phyloP scores from a whole-genome alignment of 2,329 filamentous ascomycete species.

The Leptographium wingfieldii region DNA sequence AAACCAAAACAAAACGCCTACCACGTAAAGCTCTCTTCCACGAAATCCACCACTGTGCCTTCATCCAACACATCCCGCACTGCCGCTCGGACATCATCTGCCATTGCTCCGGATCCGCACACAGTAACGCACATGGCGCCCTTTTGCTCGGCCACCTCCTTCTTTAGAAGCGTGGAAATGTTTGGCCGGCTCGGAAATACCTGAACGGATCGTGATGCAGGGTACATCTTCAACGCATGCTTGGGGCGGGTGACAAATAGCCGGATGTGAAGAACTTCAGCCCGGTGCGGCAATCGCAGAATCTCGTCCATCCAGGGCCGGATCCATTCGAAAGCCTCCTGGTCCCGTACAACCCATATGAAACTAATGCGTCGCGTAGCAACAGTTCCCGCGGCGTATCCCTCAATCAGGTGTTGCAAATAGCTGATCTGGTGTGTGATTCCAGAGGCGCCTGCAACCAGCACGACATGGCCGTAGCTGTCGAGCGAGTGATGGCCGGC shows the following conservation, averaged over 20 bases:
- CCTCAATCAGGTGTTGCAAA: conserved; percentile 61
- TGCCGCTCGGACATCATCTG: conserved; percentile 61
- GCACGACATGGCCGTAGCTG: conserved; percentile 82
- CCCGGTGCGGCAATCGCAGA: conserved; percentile 64
- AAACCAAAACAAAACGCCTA: conserved; percentile 15
- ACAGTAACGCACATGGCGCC: conserved; percentile 83
- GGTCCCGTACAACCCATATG: conserved; percentile 86
- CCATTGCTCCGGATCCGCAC: conserved; percentile 62
- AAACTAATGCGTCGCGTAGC: conserved; percentile 73
- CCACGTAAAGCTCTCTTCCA: conserved; percentile 67
- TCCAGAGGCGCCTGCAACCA: conserved; percentile 85
- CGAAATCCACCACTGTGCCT: conserved; percentile 54
- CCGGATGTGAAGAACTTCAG: conserved; percentile 73
- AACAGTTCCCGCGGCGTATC: conserved; percentile 56
- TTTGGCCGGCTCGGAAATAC: conserved; percentile 89
- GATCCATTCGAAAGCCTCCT: conserved; percentile 86
- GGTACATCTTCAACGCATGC: conserved; percentile 51
- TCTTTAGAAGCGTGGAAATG: conserved; percentile 62
- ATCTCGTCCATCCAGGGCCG: conserved; percentile 70
- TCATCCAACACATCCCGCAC: conserved; percentile 51
- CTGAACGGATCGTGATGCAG: conserved; percentile 66
- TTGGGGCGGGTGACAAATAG: conserved; percentile 85
- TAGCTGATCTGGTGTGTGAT: conserved; percentile 94
- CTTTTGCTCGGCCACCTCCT: conserved; percentile 69
- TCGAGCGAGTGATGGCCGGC: conserved; percentile 70